Base-by-base conservation (phyloP, 1,284 basidiomycete species). In the Flammula alnicola region DNA sequence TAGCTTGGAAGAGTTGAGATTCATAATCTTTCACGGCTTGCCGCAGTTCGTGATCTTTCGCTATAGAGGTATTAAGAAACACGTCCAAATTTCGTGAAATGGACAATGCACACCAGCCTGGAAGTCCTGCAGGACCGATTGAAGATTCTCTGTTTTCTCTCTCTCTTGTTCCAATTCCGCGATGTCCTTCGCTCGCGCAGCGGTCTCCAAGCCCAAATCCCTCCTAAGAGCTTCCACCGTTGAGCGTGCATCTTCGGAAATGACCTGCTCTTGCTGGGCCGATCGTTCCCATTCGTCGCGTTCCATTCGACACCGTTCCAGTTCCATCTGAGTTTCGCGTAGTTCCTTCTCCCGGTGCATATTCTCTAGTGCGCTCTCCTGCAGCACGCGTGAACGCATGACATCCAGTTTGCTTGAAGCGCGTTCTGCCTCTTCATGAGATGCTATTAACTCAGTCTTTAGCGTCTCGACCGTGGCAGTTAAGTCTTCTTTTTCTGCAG, bases 81-180 rank as follows among this genome's bases (percentile, higher is more conserved):
- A 37, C 26, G n/a, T n/a, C n/a, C n/a, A 19, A 36, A n/a, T 26
- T n/a, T 29, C 37, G 22, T 29, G 26, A 40, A 44, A 19, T 25
- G 36, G 17, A 45, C 37, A 19, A 29, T 35, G 26, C 86, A 59
- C 61, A 95, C 94, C 86, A 51, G 84, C 76, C 73, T 98, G 94
- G 69, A 99, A 98, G 69, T 99, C 97, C 65, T 93, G 88, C 53
- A 99, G 72, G 1, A 99, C 95, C 5, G 90, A 87, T 67, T 98
- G 93, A 49, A 99, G 70, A 67, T 98, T 97, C 2, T 71, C 73
- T 1, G 88, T 83, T 59, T 88, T 90, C 70, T 91, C 86, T 49
- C 76, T 78, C 63, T 98, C 95, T 11, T 73, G 69, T 46, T 84
- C 81, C 22, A 90, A 70, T 45, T 86, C 82, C 0, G 68, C 71